Conservation (phyloP, 2,329 filamentous ascomycete species). For the Stemphylium beticola region DNA sequence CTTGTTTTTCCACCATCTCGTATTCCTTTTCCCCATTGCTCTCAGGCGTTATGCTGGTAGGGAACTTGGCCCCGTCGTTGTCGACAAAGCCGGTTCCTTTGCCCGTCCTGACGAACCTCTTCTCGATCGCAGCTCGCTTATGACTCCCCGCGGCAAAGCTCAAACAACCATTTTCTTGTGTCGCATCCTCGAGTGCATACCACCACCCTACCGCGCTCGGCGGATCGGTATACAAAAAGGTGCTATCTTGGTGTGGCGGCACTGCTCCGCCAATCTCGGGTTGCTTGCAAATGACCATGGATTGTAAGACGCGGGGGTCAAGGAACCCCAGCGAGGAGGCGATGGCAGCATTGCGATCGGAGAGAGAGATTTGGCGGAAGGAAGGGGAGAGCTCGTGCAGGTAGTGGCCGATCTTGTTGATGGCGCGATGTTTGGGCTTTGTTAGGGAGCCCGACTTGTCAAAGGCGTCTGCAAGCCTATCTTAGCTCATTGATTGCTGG, state of each 20-base stretch:
- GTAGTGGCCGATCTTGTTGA: constrained; percentile 71
- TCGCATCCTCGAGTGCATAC: constrained; percentile 95
- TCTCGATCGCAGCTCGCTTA: constrained; percentile 70
- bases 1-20: constrained; percentile 44
- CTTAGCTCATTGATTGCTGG: not conserved
- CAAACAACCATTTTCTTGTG: constrained; percentile 83
- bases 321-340: constrained; percentile 74
- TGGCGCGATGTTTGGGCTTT: constrained; percentile 81
- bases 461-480: constrained; percentile 70
- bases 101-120: constrained; percentile 74
- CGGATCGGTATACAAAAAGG: constrained; percentile 88
- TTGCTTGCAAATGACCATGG: constrained; percentile 99
- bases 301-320: constrained; percentile 83
- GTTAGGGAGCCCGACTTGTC: constrained; percentile 66
- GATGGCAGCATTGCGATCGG: constrained; percentile 64
- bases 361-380: constrained; percentile 61
- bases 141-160: constrained; percentile 87
- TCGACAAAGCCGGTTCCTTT: constrained; percentile 59
- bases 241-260: constrained; percentile 88
- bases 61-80: constrained; percentile 71
- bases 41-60: constrained; percentile 51
- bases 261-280: constrained; percentile 94
- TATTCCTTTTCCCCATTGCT: constrained; percentile 45
- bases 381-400: constrained; percentile 55
- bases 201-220: constrained; percentile 94